Conservation (phyloP, 2,329 filamentous ascomycete species). For the Pseudogymnoascus verrucosus region DNA sequence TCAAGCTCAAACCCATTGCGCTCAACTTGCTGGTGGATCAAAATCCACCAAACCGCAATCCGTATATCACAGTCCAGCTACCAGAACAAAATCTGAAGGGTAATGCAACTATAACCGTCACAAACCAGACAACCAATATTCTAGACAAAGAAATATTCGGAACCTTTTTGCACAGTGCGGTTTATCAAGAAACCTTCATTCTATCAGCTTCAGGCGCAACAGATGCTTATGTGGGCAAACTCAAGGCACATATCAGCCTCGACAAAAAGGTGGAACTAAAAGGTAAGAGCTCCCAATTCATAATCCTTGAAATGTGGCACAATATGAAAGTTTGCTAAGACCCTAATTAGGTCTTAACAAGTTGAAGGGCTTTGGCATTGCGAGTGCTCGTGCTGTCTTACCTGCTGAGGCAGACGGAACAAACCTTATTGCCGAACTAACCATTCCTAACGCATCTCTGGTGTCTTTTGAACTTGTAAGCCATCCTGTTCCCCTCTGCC, state of each 20-base stretch:
- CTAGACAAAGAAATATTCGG: neutral
- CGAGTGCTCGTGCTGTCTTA: conserved; percentile 12
- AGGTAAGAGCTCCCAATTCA: conserved; percentile 20
- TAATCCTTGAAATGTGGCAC: neutral
- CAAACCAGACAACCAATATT: neutral
- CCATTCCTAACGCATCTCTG: neutral
- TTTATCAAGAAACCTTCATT: neutral
- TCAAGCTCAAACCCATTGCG: conserved; percentile 29
- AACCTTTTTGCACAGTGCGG: conserved; percentile 1
- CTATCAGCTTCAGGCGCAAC: neutral
- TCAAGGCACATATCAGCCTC: conserved; percentile 29
- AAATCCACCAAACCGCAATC: conserved; percentile 22
- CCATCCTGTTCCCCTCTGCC: neutral
- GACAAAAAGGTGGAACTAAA: conserved; percentile 29
- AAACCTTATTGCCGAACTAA: conserved; percentile 15
- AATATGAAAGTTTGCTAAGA: neutral
- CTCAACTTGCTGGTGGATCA: conserved; percentile 29
- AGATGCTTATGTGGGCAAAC: neutral
- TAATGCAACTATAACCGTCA: neutral
- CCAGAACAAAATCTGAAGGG: conserved; percentile 12
- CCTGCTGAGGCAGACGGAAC: conserved; percentile 18
- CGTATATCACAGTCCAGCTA: conserved; percentile 22
- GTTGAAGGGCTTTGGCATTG: conserved; percentile 16
- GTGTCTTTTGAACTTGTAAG: neutral
- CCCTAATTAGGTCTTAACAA: conserved; percentile 14